Base-by-base conservation (phyloP, 768 basidiomycete species). In the Lactarius quietus region DNA sequence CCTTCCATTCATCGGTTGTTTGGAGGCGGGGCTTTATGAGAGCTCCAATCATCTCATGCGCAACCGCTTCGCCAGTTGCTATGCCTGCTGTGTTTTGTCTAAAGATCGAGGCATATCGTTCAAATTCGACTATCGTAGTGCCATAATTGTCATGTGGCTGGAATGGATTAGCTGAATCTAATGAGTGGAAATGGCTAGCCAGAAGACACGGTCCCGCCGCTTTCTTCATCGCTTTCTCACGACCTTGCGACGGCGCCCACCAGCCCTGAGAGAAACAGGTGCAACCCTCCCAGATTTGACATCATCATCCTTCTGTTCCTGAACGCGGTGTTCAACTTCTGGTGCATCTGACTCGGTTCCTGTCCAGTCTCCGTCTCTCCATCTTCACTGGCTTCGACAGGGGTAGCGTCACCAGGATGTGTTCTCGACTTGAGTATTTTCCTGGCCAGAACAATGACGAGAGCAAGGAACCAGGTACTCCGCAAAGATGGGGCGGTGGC, bases 391-490 rank as follows among this genome's bases (percentile, higher is more conserved):
- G 74, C 74, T 35, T 69, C 66, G 17, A 31, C 59, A 36, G 41
- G n/a, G 39, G 28, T 43, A 8, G 26, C 15, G 14, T 12, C 56
- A 23, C n/a, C 38, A 12, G 29, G 14, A 39, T 70, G 48, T 43
- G 62, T 53, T 51, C 66, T 64, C 52, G 70, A 66, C 53, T 56
- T 64, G 57, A 31, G 45, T 35, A 71, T 51, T 60, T 73, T 70
- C 28, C 67, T 58, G 68, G 69, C 35, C 31, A 80, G 70, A 7
- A 72, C 76, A 62, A 70, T 75, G 64, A 83, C 67, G 29, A 90
- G 74, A 17, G 78, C 72, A 65, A 86, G 70, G 71, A 89, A 86
- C 92, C 92, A 95, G 4, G 92, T 93, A 59, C 81, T 79, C 36
- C 73, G 74, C 33, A 91, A 68, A 8, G 82, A 78, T n/a, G 92